These are phyloP conservation scores for Alopecurus myosuroides DNA, from an alignment of 176 grass and related monocot species.

Conservation along the genomic window DNA sequence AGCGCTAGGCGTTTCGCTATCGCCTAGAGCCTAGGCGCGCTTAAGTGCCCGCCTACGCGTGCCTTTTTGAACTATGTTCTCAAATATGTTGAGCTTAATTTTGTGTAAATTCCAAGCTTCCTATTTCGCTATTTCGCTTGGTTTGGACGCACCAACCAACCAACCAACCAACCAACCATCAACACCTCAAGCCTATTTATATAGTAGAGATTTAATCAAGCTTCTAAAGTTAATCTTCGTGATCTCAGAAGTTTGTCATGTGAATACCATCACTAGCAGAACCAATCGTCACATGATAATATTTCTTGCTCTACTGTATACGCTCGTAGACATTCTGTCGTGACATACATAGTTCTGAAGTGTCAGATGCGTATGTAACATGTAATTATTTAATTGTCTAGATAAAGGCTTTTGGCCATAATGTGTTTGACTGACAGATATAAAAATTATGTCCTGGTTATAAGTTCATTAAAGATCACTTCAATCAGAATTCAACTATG, in stretches of 20 bases:
- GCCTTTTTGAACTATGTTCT: too few relatives aligned
- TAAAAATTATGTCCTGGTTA: background rate
- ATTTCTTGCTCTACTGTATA: background rate
- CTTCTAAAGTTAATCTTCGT: background rate
- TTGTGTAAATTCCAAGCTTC: background rate
- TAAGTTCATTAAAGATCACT: background rate
- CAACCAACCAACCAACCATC: too few relatives aligned
- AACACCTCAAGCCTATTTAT: too few relatives aligned
- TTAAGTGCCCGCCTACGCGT: too few relatives aligned
- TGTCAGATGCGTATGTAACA: background rate
- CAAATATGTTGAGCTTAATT: background rate
- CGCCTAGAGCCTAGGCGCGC: too few relatives aligned
- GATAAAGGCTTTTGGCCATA: background rate
- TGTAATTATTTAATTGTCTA: background rate
- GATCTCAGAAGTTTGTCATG: background rate
- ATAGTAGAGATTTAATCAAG: background rate
- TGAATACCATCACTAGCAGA: background rate
- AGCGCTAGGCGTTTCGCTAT: too few relatives aligned
- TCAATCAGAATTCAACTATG: background rate
- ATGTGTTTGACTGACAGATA: background rate
- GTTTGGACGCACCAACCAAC: too few relatives aligned
- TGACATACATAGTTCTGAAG: background rate
- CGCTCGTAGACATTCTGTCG: background rate
- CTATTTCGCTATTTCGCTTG: too few relatives aligned
- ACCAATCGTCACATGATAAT: background rate